Base-by-base conservation (phyloP, 2,329 filamentous ascomycete species). In the Dactylonectria macrodidyma region DNA sequence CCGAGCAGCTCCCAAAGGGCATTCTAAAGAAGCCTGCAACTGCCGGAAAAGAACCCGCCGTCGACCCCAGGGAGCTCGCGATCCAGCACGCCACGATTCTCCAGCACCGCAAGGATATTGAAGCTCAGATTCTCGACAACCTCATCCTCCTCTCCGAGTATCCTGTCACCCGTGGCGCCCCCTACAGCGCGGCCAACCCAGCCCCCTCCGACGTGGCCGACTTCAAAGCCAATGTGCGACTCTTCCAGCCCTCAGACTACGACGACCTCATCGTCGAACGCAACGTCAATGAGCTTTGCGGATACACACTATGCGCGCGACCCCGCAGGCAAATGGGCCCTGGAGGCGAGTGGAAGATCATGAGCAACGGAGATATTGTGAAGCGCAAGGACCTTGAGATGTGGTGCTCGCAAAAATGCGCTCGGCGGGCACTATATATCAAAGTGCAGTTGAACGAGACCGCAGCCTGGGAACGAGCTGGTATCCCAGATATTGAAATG, bases 261-360 rank as follows among this genome's bases (percentile, higher is more conserved):
- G 94, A 97, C 77, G 92, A 93, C 71, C 85, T 98, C 57, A 91
- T 98, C 67, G 88, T 92, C 71, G 96, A 99, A 84, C 93, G 96
- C 76, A 97, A 97, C 79, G 92, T 94, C 72, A 91, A 93, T 74
- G 89, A 88, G 50, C 86, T 89, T 22, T 99, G 96, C 82, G 96
- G 95, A 1, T 98, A 98, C 79, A 86, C 89, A 0, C 86, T 98
- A 33, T 99, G 96, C 80, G 82, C 89, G 1, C 87, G 86, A 16
- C 86, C 89, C n/a, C 90, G 90, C 46, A 84, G 87, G 36, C 85
- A 85, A 36, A 85, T 88, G 59, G 82, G 85, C 16, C 82, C 84
- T 11, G 87, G 86, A 1, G 91, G 90, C 16, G 89, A 90, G 71
- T 95, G 91, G 83, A 92, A 93, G 76, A 86, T 96, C 34, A 83